Conservation (phyloP, 441 rosid genomes). For the Gossypium gossypioides region DNA sequence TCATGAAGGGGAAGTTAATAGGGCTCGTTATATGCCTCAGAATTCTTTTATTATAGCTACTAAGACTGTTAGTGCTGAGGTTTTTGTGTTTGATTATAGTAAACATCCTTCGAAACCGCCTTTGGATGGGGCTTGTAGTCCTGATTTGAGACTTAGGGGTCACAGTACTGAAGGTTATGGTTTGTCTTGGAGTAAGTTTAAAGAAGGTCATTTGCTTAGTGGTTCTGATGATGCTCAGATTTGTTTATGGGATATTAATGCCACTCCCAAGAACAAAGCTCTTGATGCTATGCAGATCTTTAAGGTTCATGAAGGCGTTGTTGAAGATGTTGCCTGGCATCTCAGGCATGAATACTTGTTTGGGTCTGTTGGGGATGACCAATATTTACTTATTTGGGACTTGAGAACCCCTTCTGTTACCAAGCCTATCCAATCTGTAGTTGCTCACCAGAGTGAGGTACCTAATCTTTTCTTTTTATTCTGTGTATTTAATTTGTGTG, state of each 20-base stretch:
- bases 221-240: conserved; percentile 96
- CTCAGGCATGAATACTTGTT: conserved; percentile 79
- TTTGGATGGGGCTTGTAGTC: conserved; percentile 70
- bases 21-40: conserved; percentile 98
- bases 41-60: conserved; percentile 82
- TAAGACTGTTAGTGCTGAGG: conserved; percentile 86
- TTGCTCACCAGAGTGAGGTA: conserved; percentile 93
- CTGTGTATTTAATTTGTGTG: neutral
- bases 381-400: conserved; percentile 80
- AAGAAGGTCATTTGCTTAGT: conserved; percentile 78
- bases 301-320: conserved; percentile 94
- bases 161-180: conserved; percentile 92
- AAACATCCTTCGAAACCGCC: conserved; percentile 82
- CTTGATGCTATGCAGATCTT: conserved; percentile 76
- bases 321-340: conserved; percentile 98
- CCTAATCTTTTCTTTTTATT: neutral
- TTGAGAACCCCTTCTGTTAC: conserved; percentile 55
- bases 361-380: conserved; percentile 97
- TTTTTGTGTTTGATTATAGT: conserved; percentile 83
- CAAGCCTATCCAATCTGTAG: conserved; percentile 73
- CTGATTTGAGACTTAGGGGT: conserved; percentile 85
- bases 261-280: conserved; percentile 59
- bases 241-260: conserved; percentile 84
- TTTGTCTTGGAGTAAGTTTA: conserved; percentile 92
- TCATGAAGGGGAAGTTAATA: conserved; percentile 88